These are phyloP conservation scores for Aspergillus diversus DNA, from an alignment of 495 filamentous ascomycete species.

Conservation along the genomic window DNA sequence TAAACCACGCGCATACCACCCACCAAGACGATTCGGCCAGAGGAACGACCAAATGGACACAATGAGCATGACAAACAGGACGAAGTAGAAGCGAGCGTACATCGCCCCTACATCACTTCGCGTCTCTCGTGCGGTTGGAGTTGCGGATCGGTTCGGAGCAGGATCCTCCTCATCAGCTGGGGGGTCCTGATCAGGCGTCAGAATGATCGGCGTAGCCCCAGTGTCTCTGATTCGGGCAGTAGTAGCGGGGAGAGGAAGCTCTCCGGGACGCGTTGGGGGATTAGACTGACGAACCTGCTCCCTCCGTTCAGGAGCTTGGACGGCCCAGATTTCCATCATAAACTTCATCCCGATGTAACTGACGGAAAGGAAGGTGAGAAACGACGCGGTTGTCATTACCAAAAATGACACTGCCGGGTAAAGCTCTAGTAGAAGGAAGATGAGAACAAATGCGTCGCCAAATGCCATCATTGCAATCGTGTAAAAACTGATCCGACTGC, in stretches of 20 bases:
- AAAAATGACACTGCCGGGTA: constrained; percentile 69
- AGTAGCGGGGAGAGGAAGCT: constrained; percentile 67
- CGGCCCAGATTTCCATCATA: constrained; percentile 82
- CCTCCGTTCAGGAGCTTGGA: constrained; percentile 81
- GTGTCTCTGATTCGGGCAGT: constrained; percentile 50
- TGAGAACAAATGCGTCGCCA: constrained; percentile 74
- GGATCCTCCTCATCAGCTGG: constrained; percentile 40
- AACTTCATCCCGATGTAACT: constrained; percentile 81
- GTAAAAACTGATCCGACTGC: constrained; percentile 88
- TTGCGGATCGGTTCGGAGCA: constrained; percentile 31
- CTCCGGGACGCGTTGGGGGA: constrained; percentile 39
- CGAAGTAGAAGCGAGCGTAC: constrained; percentile 76
- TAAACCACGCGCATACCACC: constrained; percentile 69
- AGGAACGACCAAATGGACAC: constrained; percentile 74
- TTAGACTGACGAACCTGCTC: constrained; percentile 48
- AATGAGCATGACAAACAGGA: constrained; percentile 71
- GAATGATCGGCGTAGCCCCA: constrained; percentile 68
- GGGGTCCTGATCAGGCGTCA: constrained; percentile 84
- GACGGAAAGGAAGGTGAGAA: constrained; percentile 73
- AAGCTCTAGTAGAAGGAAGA: constrained; percentile 65
- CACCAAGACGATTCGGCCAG: constrained; percentile 71
- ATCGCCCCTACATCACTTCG: constrained; percentile 70
- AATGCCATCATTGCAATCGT: constrained; percentile 84
- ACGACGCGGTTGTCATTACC: constrained; percentile 66
- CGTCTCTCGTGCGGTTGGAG: constrained; percentile 42